Base-by-base conservation (phyloP, 2,329 filamentous ascomycete species). In the Ascochyta rabiei region DNA sequence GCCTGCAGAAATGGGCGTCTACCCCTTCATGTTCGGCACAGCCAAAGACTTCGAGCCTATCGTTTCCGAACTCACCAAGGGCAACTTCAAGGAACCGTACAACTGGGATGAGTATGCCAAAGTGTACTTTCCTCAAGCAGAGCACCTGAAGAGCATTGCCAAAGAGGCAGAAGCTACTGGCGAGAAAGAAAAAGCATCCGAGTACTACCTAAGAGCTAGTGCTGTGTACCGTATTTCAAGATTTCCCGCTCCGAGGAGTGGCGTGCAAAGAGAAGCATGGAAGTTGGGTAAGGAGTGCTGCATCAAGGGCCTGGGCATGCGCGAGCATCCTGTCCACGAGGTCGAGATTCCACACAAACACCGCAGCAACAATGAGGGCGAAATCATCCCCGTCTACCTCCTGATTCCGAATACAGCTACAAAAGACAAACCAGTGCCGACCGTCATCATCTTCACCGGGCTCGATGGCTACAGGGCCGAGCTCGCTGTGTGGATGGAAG, bases 21-120 rank as follows among this genome's bases (percentile, higher is more conserved):
- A 90, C 64, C 87, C 87, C 0, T 92, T 92, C 79, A 89, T 91
- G 78, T 89, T 91, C 73, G 85, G 86, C 43, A 77, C 80, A 4
- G 82, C 83, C 53, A 80, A 85, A 53, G 89, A 92, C 73, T 91
- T 92, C 67, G 81, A 84, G 62, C 87, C 87, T 16, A 81, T 92
- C 28, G 89, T 90, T 45, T 71, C 82, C n/a, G 76, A 83, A 50
- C 76, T 92, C 39, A 83, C 88, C 42, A 74, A 81, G 76, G 76
- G 83, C 66, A 77, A 83, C 63, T 80, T 87, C 71, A 85, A 88
- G 70, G 86, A 90, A 64, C 86, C 85, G 12, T 86, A 84, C 60
- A 69, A 81, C 60, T 85, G 84, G 59, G 77, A 86, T 41, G 82
- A 77, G 21, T 92, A 90, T 74, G 89, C 89, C 1, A 72, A 80